Percentiles rank a stretch among this genome's conserved stretches.
These are phyloP conservation scores for Starmera caribaea DNA, from an alignment of 805 yeast genomes.

Conservation along the genomic window DNA sequence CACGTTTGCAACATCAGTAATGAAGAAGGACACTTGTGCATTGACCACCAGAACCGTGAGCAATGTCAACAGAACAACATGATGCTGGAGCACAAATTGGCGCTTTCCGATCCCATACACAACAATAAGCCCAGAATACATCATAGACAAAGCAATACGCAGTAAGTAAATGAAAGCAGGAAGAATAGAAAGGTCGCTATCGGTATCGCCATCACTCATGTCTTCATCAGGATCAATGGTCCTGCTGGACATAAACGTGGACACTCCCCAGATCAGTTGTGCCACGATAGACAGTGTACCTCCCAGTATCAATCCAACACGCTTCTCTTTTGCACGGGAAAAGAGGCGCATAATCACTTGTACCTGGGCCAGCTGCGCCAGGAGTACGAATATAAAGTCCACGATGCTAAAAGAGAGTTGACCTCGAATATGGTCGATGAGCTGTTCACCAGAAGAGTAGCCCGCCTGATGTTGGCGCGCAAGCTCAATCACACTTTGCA, in stretches of 20 bases:
- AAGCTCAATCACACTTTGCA: conserved; percentile 36
- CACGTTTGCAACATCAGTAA: conserved; percentile 65
- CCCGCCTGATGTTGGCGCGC: conserved; percentile 33
- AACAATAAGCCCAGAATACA: conserved; percentile 56
- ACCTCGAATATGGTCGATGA: conserved; percentile 34
- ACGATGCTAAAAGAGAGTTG: conserved; percentile 40
- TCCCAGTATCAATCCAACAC: conserved; percentile 53
- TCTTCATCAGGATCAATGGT: conserved; percentile 2
- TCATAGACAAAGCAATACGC: conserved; percentile 59
- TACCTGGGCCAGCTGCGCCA: conserved; percentile 60
- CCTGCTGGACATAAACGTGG: conserved; percentile 30
- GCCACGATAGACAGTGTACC: conserved; percentile 40
- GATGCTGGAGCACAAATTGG: conserved; percentile 37
- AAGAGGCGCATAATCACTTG: conserved; percentile 62
- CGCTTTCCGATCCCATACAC: conserved; percentile 45
- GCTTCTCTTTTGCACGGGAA: conserved; percentile 57
- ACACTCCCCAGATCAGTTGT: conserved; percentile 62
- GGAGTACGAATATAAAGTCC: conserved; percentile 46
- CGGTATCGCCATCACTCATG: conserved; percentile 16
- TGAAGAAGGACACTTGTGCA: conserved; percentile 58
- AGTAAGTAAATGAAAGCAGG: conserved; percentile 70
- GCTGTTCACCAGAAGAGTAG: conserved; percentile 30
- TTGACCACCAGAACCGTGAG: conserved; percentile 46
- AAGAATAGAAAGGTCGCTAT: conserved; percentile 39
- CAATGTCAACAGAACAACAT: conserved; percentile 44